Percentiles rank a stretch among this genome's conserved stretches.
phyloP scores from a whole-genome alignment of 73 alveolate genomes.

The Uronychia setigera region DNA sequence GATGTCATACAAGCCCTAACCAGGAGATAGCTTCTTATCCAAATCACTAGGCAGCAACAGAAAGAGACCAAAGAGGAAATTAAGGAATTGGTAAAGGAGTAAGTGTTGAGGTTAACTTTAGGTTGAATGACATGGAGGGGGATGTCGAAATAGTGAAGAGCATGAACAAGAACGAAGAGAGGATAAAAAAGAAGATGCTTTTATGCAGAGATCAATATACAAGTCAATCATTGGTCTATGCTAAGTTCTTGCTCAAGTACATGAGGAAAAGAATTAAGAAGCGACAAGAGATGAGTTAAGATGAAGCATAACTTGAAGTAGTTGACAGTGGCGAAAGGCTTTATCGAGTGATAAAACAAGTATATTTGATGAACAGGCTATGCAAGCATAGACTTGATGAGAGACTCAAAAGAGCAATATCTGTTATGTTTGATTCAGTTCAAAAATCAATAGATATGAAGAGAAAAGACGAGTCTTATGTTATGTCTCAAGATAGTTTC shows the following conservation, averaged over 20 bases:
- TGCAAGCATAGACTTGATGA: neutral
- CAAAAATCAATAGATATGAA: no score
- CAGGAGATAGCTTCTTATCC: neutral
- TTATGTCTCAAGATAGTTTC: no score
- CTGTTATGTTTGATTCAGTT: no score
- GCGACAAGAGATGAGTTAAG: neutral
- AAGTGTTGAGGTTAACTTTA: neutral
- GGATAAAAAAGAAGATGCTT: neutral
- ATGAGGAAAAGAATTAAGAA: neutral
- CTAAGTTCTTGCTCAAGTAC: neutral
- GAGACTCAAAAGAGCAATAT: no score
- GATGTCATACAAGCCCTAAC: neutral
- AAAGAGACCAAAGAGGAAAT: neutral
- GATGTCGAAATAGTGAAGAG: neutral
- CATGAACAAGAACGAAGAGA: neutral
- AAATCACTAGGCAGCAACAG: neutral
- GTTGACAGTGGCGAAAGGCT: neutral
- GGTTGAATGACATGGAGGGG: neutral
- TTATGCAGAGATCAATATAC: neutral
- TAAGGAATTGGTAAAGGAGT: neutral
- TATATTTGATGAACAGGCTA: neutral
- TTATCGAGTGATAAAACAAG: neutral
- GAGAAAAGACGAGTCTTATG: no score
- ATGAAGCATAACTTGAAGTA: neutral
- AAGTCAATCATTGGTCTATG: neutral